A percentile compares a stretch with the other conserved stretches of the same genome.
phyloP scores from a whole-genome alignment of 192 early-diverging fungal species.

The Entomortierella lignicola region DNA sequence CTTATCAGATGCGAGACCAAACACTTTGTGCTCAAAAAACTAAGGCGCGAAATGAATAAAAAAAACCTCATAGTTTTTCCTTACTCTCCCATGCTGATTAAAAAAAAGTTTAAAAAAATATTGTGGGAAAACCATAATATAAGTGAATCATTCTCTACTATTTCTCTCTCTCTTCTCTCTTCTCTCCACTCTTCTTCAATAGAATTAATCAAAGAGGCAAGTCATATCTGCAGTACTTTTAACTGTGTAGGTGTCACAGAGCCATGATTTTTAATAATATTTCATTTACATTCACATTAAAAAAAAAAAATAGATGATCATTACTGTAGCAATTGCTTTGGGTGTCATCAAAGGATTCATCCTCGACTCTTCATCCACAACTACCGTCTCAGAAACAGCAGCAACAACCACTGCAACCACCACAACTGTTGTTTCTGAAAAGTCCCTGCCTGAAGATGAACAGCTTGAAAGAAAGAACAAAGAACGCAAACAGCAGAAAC shows the following conservation, averaged over 20 bases:
- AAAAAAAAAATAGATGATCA: conserved; percentile 26
- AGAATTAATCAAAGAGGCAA: too few relatives aligned
- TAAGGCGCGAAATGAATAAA: too few relatives aligned
- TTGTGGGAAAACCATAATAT: too few relatives aligned
- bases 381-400: background rate
- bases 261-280: background rate
- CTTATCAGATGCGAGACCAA: too few relatives aligned
- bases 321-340: conserved; percentile 46
- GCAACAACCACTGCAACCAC: background rate
- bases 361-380: background rate
- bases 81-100: too few relatives aligned
- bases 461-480: conserved; percentile 7
- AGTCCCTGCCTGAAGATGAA: background rate
- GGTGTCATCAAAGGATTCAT: conserved; percentile 28
- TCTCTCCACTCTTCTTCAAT: background rate
- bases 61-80: too few relatives aligned
- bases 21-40: too few relatives aligned
- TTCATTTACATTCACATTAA: background rate
- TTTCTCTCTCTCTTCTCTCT: background rate
- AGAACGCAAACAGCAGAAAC: background rate
- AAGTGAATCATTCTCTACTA: background rate
- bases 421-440: background rate
- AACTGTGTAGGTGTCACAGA: background rate
- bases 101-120: too few relatives aligned
- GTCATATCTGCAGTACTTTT: too few relatives aligned